A percentile compares a stretch with the other conserved stretches of the same genome.
These are phyloP conservation scores for Coffea canephora DNA, from an alignment of 257 asterid species.

Conservation along the genomic window DNA sequence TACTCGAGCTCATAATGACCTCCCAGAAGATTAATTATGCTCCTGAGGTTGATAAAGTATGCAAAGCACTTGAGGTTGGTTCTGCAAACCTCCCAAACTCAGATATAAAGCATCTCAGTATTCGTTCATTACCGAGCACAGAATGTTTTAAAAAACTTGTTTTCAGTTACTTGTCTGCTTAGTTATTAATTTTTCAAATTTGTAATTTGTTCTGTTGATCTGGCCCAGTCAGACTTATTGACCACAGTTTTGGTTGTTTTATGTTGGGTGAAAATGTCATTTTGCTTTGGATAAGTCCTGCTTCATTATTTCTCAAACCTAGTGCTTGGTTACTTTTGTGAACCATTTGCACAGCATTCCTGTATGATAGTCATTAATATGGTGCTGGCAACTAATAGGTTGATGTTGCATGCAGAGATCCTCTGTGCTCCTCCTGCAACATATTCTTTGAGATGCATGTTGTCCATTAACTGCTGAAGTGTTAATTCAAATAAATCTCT, in stretches of 20 bases:
- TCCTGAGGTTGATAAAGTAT: constrained; percentile 91
- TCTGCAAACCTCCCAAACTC: constrained; percentile 17
- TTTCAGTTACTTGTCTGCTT: background rate
- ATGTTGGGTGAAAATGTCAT: background rate
- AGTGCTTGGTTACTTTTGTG: background rate
- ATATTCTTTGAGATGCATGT: background rate
- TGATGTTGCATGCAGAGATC: background rate
- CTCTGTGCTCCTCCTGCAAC: background rate
- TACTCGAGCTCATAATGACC: constrained; percentile 90
- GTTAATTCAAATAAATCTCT: background rate
- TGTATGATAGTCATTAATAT: background rate
- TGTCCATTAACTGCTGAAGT: background rate
- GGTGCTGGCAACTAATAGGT: background rate
- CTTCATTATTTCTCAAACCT: background rate
- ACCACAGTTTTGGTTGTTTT: background rate
- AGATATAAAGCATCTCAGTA: constrained; percentile 3
- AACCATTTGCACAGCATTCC: background rate
- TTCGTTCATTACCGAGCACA: background rate
- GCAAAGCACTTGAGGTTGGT: constrained; percentile 98
- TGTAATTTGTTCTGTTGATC: background rate
- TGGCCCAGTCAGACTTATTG: background rate
- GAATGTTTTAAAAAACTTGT: background rate
- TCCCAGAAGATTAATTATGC: constrained; percentile 89
- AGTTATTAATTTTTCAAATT: background rate
- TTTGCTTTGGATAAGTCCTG: background rate